Evolutionary conservation across 495 filamentous ascomycete genomes (phyloP), one percentile per base, ranked within the genome.

Genomic region (Bacidia gigantensis): DNA sequence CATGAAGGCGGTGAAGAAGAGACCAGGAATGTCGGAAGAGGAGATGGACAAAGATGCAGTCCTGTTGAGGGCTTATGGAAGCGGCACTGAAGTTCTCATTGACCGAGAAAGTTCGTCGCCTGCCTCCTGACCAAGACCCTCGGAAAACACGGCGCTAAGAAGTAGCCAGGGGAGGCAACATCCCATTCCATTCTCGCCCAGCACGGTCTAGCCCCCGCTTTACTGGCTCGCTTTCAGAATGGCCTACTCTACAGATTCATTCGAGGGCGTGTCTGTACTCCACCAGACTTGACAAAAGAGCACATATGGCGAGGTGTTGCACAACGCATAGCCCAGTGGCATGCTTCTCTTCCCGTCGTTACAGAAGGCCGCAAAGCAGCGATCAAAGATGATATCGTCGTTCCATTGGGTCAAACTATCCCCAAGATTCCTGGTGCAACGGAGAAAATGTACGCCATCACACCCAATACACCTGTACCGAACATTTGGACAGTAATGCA

Each of bases 221-320:
- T 99, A 3, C 75, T 97, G 45, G 93, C 89, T 11, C 86, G 89
- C 53, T 99, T 99, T 73, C 75, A 89, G 52, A 99, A 99, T 65
- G 92, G 92, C 53, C 83, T 99, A 61, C 76, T 97, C 53, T 99
- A 99, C 69, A 78, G 83, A 51, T 99, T 86, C 66, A 84, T 96
- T 26, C 79, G 74, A 38, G 92, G 92, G 38, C 75, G 73, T 42
- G 82, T 85, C 50, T 88, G 87, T 56, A 76, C 80, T 25, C 84
- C 92, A 35, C 74, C 78, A 55, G 89, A 97, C 64, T 67, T 99
- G 59, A 75, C 82, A 48, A 72, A 74, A 51, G 71, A 82, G 21
- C 60, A 66, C 3, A 76, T 95, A 59, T 96, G 83, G 79, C 81
- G 77, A 25, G 89, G 84, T 42, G 84, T 96, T 47, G 92, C 92